Evolutionary conservation across 148 eudicot species (phyloP).

Genomic region (Drosera capensis): DNA sequence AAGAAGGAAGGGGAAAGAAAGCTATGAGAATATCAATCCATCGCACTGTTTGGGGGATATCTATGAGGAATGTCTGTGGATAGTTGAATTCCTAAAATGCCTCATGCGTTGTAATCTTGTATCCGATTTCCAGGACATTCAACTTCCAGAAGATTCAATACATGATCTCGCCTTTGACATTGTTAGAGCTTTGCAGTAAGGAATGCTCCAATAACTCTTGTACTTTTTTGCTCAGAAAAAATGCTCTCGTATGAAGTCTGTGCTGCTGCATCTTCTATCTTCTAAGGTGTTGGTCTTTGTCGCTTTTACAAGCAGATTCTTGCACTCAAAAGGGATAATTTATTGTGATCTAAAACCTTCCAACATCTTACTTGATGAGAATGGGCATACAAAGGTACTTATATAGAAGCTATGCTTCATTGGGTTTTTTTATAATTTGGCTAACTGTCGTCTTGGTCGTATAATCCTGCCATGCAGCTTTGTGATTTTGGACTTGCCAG

Average conservation of each 20-base stretch:
- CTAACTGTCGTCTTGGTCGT: neutral
- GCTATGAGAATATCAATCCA: too few relatives aligned
- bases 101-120: neutral
- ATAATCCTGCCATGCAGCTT: slow-evolving; percentile 11
- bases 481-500: slow-evolving; percentile 95
- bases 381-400: slow-evolving; percentile 75
- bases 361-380: slow-evolving; percentile 84
- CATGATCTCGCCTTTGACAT: slow-evolving; percentile 69
- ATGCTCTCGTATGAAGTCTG: too few relatives aligned
- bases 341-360: slow-evolving; percentile 96
- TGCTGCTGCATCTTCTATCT: neutral
- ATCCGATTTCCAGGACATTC: slow-evolving; percentile 47
- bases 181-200: slow-evolving; percentile 76
- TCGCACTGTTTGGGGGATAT: too few relatives aligned
- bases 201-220: too few relatives aligned
- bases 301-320: slow-evolving; percentile 48
- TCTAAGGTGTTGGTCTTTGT: neutral
- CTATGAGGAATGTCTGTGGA: neutral
- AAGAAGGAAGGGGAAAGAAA: too few relatives aligned
- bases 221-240: too few relatives aligned
- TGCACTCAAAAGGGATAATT: slow-evolving; percentile 86
- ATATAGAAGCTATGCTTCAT: neutral
- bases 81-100: neutral
- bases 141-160: slow-evolving; percentile 93
- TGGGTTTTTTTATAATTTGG: slow-evolving; percentile 3